Evolutionary conservation across 2,329 filamentous ascomycete species (phyloP).

Genomic region (Thielaviopsis euricoi): DNA sequence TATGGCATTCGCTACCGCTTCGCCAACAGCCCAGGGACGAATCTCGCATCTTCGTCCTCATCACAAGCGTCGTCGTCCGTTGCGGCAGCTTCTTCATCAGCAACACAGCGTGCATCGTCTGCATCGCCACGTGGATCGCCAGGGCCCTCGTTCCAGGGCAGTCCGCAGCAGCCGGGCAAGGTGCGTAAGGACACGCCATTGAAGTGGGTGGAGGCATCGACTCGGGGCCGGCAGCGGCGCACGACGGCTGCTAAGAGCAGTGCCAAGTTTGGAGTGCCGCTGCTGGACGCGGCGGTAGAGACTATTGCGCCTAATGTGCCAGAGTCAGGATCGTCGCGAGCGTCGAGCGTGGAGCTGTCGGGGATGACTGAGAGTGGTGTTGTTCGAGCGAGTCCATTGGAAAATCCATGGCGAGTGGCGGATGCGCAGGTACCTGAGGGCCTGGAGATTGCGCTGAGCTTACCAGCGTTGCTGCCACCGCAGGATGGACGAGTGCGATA

Average conservation of each 20-base stretch:
- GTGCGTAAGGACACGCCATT: not conserved
- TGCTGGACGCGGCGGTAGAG: constrained; percentile 1
- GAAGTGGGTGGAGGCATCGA: not conserved
- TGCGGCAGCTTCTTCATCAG: not conserved
- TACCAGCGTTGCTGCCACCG: not conserved
- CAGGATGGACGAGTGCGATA: constrained; percentile 7
- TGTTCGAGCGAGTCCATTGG: not conserved
- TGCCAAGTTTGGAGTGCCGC: not conserved
- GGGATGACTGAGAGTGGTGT: not conserved
- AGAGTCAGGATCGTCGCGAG: not conserved
- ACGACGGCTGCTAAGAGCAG: not conserved
- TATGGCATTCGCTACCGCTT: constrained; percentile 7
- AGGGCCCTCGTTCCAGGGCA: not conserved
- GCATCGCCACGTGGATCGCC: not conserved
- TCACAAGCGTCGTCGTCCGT: not conserved
- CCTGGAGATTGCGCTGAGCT: not conserved
- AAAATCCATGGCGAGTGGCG: not conserved
- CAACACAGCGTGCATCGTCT: not conserved
- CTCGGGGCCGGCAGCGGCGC: not conserved
- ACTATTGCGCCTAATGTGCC: not conserved
- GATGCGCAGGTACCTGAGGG: not conserved
- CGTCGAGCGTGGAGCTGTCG: not conserved
- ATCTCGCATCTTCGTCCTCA: not conserved
- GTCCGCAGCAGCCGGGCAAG: not conserved
- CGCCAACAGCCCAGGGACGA: not conserved